Percentiles rank a stretch among this genome's conserved stretches.
These are phyloP conservation scores for Agarophyton chilense DNA, from an alignment of 23 red algal species.

Conservation along the genomic window DNA sequence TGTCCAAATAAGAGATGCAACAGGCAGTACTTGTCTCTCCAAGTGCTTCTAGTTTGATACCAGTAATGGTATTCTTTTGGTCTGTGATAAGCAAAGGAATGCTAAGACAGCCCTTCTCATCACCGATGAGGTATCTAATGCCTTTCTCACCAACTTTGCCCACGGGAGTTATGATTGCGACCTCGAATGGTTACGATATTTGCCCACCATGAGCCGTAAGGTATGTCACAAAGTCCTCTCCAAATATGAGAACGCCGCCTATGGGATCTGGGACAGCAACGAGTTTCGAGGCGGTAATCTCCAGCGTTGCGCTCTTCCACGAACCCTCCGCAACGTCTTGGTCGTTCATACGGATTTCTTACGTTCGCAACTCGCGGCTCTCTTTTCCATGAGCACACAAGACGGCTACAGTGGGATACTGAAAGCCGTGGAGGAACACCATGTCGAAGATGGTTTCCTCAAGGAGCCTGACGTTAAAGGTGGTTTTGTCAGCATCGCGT, in stretches of 20 bases:
- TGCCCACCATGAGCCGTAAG: conserved; percentile 25
- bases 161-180: conserved; percentile 65
- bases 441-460: conserved; percentile 82
- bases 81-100: conserved; percentile 76
- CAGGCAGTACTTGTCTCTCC: conserved; percentile 76
- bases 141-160: conserved; percentile 65
- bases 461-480: conserved; percentile 88
- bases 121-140: conserved; percentile 81
- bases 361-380: conserved; percentile 59
- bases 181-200: conserved; percentile 43
- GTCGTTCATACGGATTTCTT: conserved; percentile 70
- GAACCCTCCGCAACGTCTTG: conserved; percentile 75
- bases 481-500: conserved; percentile 68
- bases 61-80: conserved; percentile 24
- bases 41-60: conserved; percentile 76
- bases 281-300: conserved; percentile 63
- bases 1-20: conserved; percentile 86
- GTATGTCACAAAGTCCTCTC: conserved; percentile 77
- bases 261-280: conserved; percentile 82
- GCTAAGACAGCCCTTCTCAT: conserved; percentile 82
- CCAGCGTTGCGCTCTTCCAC: conserved; percentile 60
- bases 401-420: conserved; percentile 83
- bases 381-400: conserved; percentile 59
- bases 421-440: conserved; percentile 85
- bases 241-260: conserved; percentile 78